These are phyloP conservation scores for Darksidea phi DNA, from an alignment of 495 filamentous ascomycete species.

Conservation along the genomic window DNA sequence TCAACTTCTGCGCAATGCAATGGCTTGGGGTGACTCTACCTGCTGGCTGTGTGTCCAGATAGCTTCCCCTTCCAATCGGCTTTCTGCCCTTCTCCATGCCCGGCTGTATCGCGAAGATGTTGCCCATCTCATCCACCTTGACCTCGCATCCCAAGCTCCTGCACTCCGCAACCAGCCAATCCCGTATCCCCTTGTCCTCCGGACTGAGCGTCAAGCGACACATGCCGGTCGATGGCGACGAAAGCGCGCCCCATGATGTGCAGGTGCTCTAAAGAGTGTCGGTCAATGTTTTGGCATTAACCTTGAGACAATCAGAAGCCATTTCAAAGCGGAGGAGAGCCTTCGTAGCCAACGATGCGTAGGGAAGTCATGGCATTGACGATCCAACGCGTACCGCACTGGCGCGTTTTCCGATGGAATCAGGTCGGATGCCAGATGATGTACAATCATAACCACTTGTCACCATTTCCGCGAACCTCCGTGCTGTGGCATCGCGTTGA, in stretches of 20 bases:
- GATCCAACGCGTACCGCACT: too few species aligned
- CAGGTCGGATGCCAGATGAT: too few species aligned
- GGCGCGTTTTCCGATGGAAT: too few species aligned
- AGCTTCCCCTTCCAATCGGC: slow-evolving; percentile 50
- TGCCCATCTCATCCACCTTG: slow-evolving; percentile 38
- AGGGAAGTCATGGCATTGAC: neutral
- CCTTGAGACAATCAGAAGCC: slow-evolving; percentile 19
- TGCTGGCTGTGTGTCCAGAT: slow-evolving; percentile 46
- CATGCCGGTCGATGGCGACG: slow-evolving; percentile 30
- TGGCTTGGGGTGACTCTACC: slow-evolving; percentile 8
- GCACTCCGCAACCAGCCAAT: slow-evolving; percentile 33
- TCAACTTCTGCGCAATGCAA: too few species aligned
- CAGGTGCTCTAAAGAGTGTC: slow-evolving; percentile 26
- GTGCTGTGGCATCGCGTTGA: neutral
- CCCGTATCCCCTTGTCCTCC: slow-evolving; percentile 28
- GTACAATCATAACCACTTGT: too few species aligned
- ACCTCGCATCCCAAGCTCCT: slow-evolving; percentile 28
- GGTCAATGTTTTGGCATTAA: slow-evolving; percentile 30
- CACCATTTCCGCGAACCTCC: too few species aligned
- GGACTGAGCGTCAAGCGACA: slow-evolving; percentile 31
- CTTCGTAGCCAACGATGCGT: neutral
- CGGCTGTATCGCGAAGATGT: slow-evolving; percentile 34
- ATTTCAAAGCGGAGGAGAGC: neutral
- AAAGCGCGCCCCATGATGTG: slow-evolving; percentile 30
- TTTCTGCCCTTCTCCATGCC: slow-evolving; percentile 23